Evolutionary conservation across 2,329 filamentous ascomycete species (phyloP), one percentile per base, ranked within the genome.

Genomic region (Emmonsiellopsis sp.): DNA sequence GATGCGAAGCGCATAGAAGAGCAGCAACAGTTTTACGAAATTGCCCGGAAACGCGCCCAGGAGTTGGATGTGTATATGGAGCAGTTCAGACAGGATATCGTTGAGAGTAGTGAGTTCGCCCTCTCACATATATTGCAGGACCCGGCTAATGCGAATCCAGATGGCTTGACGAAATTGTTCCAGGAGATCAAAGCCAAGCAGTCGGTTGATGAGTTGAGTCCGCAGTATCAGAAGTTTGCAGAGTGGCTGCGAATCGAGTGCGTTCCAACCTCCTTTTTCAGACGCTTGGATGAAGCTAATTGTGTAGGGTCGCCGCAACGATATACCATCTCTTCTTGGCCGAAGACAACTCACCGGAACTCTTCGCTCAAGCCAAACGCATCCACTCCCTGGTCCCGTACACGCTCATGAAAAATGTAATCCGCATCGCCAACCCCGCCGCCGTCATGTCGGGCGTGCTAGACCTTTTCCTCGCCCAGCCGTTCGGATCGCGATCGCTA

Each of bases 1-100:
- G 93, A 98, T 63, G 85, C 88, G 67, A 87, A 87, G 69, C 84
- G 93, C 44, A 81, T 97, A 51, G 88, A 95, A 64, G 93, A 98
- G 70, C 93, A 98, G 68, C 87, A 84, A 66, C 82, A 84, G 59
- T 98, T 98, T 67, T 98, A 96, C 69, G 92, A 98, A 67, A 91
- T 98, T 65, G 93, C 93, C 7, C 79, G 90, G 59, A 85, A 90
- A 69, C 83, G 93, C 59, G 93, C 93, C 1, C 86, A 88, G 5
- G 93, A 97, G 65, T 78, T 98, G 50, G 93, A 98, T 70, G 88
- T 95, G 26, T 96, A 97, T 67, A 98, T 98, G 93, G 93, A 98
- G 71, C 80, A 80, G 56, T 86, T 86, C 67, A 75, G 83, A 46
- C 73, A 80, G 57, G 81, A 84, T 56, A 84, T 86, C 59, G 82